Conservation (phyloP, 148 eudicot genomes). For the Vaccinium myrtillus region DNA sequence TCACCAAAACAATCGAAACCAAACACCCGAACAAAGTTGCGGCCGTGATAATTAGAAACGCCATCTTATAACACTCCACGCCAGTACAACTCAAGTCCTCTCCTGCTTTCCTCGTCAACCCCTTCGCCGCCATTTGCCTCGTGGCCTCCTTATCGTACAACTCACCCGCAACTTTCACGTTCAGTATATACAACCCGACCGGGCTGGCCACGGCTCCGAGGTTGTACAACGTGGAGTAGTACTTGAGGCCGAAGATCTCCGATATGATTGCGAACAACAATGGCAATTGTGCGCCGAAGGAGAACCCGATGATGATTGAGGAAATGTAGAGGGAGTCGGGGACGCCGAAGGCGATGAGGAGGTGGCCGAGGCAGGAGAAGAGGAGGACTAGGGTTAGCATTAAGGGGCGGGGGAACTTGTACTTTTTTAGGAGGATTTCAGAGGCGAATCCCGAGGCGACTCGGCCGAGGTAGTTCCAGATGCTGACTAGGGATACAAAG, state of each 20-base stretch:
- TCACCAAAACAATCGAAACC: slow-evolving; percentile 29
- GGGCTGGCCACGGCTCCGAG: slow-evolving; percentile 39
- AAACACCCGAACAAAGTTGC: slow-evolving; percentile 26
- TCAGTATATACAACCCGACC: slow-evolving; percentile 31
- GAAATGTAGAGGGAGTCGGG: slow-evolving; percentile 31
- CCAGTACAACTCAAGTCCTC: slow-evolving; percentile 36
- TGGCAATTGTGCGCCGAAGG: slow-evolving; percentile 37
- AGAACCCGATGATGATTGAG: slow-evolving; percentile 32
- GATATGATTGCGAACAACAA: slow-evolving; percentile 38
- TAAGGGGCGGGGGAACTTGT: slow-evolving; percentile 31
- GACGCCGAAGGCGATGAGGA: slow-evolving; percentile 33
- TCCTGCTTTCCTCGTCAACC: slow-evolving; percentile 8
- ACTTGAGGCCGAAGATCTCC: slow-evolving; percentile 37
- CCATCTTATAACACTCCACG: slow-evolving; percentile 25
- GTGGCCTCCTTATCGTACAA: slow-evolving; percentile 36
- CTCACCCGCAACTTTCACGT: slow-evolving; percentile 32
- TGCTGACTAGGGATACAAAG: slow-evolving; percentile 31
- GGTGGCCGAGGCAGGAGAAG: slow-evolving; percentile 32
- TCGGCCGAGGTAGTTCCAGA: slow-evolving; percentile 37
- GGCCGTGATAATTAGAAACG: slow-evolving; percentile 28
- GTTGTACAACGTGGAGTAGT: slow-evolving; percentile 39
- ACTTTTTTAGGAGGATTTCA: slow-evolving; percentile 25
- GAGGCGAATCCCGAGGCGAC: slow-evolving; percentile 37
- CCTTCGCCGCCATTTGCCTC: slow-evolving; percentile 27
- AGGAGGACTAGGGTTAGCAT: slow-evolving; percentile 28